These are phyloP conservation scores for Alternaria panax DNA, from an alignment of 2,329 filamentous ascomycete genomes.

Conservation along the genomic window DNA sequence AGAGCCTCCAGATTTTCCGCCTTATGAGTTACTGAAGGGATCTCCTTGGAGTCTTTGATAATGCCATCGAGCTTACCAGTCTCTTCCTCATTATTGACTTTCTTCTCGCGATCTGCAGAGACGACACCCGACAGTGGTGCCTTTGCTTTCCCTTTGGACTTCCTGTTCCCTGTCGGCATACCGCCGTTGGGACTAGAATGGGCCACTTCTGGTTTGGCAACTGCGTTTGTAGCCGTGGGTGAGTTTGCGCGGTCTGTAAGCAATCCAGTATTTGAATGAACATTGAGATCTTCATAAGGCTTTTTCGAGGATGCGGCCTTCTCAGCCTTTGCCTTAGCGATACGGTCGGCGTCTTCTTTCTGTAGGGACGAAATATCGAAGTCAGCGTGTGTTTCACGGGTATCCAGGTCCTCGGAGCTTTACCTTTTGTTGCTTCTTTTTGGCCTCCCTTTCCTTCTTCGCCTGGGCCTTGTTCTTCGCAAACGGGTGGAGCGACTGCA, in stretches of 20 bases:
- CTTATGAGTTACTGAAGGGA: conserved; percentile 26
- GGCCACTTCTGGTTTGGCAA: neutral
- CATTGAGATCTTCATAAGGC: neutral
- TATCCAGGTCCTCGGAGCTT: neutral
- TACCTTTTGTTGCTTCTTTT: conserved; percentile 45
- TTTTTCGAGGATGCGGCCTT: conserved; percentile 14
- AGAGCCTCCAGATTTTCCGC: conserved; percentile 9
- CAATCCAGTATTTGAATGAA: neutral
- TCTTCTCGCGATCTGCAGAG: neutral
- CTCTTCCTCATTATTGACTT: neutral
- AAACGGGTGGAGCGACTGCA: conserved; percentile 41
- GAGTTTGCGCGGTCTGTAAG: neutral
- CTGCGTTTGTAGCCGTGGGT: neutral
- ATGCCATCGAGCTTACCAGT: conserved; percentile 21
- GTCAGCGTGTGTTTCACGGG: neutral
- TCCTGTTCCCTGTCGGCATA: neutral
- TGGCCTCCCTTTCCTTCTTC: conserved; percentile 45
- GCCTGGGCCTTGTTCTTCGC: conserved; percentile 38
- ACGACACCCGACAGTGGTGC: no score
- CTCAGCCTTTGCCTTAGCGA: conserved; percentile 14
- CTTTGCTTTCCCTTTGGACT: conserved; percentile 11
- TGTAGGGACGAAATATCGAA: neutral
- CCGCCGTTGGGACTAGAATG: neutral
- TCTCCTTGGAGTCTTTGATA: conserved; percentile 13
- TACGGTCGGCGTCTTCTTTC: conserved; percentile 28